Evolutionary conservation across 306 rosid species (phyloP).

Genomic region (Sesbania bispinosa): DNA sequence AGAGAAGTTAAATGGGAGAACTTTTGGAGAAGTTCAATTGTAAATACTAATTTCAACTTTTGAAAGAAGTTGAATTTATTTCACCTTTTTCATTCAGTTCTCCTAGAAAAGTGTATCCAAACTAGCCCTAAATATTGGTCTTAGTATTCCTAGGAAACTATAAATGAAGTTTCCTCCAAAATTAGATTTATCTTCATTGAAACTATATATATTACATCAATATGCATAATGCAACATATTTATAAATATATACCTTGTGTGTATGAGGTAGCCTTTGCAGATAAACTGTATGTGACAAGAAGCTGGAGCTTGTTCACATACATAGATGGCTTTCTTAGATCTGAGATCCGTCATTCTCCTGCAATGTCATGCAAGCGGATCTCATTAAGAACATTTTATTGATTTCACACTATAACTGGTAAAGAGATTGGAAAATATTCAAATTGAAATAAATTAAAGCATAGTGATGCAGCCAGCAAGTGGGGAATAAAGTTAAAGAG

Average conservation of each 20-base stretch:
- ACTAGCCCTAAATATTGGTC: neutral
- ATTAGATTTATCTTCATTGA: neutral
- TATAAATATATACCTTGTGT: conserved; percentile 78
- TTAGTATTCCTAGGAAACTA: neutral
- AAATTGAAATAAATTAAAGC: too few relatives aligned
- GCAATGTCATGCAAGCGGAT: conserved; percentile 30
- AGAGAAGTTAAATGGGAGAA: too few relatives aligned
- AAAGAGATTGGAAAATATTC: neutral
- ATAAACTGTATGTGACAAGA: conserved; percentile 66
- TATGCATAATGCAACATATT: conserved; percentile 8
- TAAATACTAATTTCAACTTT: too few relatives aligned
- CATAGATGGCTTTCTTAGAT: conserved; percentile 81
- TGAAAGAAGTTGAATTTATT: too few relatives aligned
- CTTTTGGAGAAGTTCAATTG: too few relatives aligned
- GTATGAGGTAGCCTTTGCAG: conserved; percentile 76
- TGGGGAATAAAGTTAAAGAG: too few relatives aligned
- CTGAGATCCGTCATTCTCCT: conserved; percentile 70
- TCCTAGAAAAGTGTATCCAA: too few relatives aligned
- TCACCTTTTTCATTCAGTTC: too few relatives aligned
- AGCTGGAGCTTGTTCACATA: conserved; percentile 61
- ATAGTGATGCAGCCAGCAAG: too few relatives aligned
- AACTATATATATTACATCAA: too few relatives aligned
- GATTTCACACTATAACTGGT: neutral
- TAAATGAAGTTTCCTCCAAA: neutral
- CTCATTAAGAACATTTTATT: neutral